A percentile compares a stretch with the other conserved stretches of the same genome.
Evolutionary conservation across 495 filamentous ascomycete genomes (phyloP).

Genomic region (Daldinia bambusicola): DNA sequence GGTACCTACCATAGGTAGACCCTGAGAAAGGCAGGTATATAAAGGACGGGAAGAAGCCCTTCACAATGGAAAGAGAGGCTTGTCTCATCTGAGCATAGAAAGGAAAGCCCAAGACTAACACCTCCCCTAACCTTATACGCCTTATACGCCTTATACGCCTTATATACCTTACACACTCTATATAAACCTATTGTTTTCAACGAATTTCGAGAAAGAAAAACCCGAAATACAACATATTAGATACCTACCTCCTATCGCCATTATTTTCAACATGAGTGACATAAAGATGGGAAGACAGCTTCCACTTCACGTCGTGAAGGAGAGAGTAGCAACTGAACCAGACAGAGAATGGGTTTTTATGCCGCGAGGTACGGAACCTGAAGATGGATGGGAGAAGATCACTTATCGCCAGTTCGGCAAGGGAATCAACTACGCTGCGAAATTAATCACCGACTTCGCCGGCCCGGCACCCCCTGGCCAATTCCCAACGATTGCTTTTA

Average conservation of each 20-base stretch:
- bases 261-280: conserved; percentile 14
- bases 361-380: conserved; percentile 25
- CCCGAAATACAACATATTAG: neutral
- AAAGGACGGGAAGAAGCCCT: neutral
- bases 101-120: neutral
- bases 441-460: conserved; percentile 55
- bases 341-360: conserved; percentile 54
- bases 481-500: conserved; percentile 55
- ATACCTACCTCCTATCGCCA: too few species aligned
- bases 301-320: conserved; percentile 58
- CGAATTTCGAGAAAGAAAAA: too few species aligned
- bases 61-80: neutral
- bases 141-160: neutral
- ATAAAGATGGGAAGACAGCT: conserved; percentile 46
- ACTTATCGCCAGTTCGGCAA: conserved; percentile 57
- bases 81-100: conserved; percentile 1
- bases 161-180: too few species aligned
- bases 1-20: too few species aligned
- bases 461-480: conserved; percentile 42
- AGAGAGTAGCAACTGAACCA: conserved; percentile 53
- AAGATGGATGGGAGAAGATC: conserved; percentile 61
- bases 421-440: conserved; percentile 61
- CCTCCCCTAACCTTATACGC: too few species aligned
- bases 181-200: neutral
- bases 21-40: neutral